These are phyloP conservation scores for Boletus insuetus DNA, from an alignment of 768 basidiomycete species.

Conservation along the genomic window DNA sequence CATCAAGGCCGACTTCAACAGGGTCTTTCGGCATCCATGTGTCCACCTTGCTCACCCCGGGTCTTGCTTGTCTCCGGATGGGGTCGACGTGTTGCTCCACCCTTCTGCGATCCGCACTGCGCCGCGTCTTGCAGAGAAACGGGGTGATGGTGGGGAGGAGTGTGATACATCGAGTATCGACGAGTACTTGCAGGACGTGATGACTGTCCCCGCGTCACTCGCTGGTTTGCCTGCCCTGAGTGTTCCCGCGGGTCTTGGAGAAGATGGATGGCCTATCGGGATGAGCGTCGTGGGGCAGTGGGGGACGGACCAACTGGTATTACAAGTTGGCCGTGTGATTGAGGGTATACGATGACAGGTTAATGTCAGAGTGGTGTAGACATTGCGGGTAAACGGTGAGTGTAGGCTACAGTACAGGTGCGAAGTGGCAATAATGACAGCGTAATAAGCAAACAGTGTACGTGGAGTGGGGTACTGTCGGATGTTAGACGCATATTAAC, in stretches of 20 bases:
- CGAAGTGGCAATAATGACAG: conserved; percentile 10
- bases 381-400: conserved; percentile 23
- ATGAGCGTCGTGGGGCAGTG: conserved; percentile 84
- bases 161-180: conserved; percentile 34
- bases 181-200: conserved; percentile 84
- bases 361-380: conserved; percentile 21
- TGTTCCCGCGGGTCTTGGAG: conserved; percentile 53
- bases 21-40: conserved; percentile 61
- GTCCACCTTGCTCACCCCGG: conserved; percentile 34
- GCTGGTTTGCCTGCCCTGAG: conserved; percentile 84
- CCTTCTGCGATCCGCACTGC: conserved; percentile 88
- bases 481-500: conserved; percentile 9
- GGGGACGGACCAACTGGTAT: conserved; percentile 67
- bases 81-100: conserved; percentile 82
- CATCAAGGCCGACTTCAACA: conserved; percentile 71
- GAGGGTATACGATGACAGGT: conserved; percentile 25
- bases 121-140: conserved; percentile 44
- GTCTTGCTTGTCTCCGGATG: conserved; percentile 4
- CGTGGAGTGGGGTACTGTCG: conserved; percentile 8
- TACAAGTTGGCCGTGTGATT: conserved; percentile 52
- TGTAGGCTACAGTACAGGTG: conserved; percentile 21
- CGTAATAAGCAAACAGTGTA: conserved; percentile 14
- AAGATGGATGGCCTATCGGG: conserved; percentile 79
- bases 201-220: conserved; percentile 90
- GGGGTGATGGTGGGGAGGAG: conserved; percentile 1